phyloP scores from a whole-genome alignment of 73 alveolate genomes.

The Paramecium biaurelia region DNA sequence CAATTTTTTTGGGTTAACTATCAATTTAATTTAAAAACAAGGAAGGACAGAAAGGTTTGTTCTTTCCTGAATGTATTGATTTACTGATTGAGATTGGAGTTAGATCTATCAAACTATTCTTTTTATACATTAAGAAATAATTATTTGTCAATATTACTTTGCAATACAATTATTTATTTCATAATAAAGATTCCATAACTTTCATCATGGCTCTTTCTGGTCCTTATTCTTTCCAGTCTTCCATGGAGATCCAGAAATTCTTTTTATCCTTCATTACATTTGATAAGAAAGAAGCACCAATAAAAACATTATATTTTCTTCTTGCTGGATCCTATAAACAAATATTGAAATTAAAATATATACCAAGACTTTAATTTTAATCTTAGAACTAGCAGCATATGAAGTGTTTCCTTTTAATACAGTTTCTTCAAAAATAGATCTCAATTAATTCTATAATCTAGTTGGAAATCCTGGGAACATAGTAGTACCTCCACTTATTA shows the following conservation, averaged over 20 bases:
- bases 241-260: slow-evolving; percentile 74
- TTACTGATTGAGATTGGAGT: not conserved
- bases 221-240: slow-evolving; percentile 81
- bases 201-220: slow-evolving; percentile 69
- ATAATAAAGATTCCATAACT: slow-evolving; percentile 32
- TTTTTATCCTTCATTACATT: slow-evolving; percentile 45
- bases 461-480: slow-evolving; percentile 98
- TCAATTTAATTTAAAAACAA: not conserved
- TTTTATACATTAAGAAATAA: not conserved
- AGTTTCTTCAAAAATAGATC: slow-evolving; percentile 68
- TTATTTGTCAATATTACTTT: not conserved
- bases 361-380: slow-evolving; percentile 59
- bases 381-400: slow-evolving; percentile 18
- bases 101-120: not conserved
- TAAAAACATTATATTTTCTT: slow-evolving; percentile 85
- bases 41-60: not conserved
- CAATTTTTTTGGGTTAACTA: not conserved
- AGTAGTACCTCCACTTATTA: slow-evolving; percentile 95
- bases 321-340: slow-evolving; percentile 83
- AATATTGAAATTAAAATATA: not conserved
- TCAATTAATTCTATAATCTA: slow-evolving; percentile 85
- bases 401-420: slow-evolving; percentile 73
- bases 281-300: slow-evolving; percentile 88
- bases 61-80: not conserved
- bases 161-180: not conserved